Base-by-base conservation (phyloP, 1,284 basidiomycete species). In the Mycena sp. region DNA sequence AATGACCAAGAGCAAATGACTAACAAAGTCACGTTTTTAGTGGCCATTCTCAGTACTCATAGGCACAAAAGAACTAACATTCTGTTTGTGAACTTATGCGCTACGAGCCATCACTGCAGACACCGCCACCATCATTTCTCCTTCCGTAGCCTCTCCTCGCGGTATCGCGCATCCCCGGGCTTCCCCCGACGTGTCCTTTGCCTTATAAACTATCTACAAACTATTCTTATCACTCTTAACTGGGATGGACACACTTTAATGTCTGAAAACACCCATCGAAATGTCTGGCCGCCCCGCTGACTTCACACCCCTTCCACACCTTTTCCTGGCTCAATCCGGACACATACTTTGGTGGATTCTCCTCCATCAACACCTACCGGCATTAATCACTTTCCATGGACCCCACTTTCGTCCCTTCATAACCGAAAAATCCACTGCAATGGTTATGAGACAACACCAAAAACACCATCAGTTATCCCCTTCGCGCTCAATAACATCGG, bases 401-500 rank as follows among this genome's bases (percentile, higher is more conserved):
- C 50, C 1, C 50, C 50, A 7, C 14, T 51, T 3, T 17, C 11
- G 2, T 25, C 50, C n/a, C 16, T 51, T 12, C 17, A 4, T 14
- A 51, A 51, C 35, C 21, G 35, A 9, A 51, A 38, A 28, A 51
- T 51, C 17, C 50, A 51, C n/a, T 35, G 50, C 14, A 51, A 51
- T 17, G 50, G 50, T 26, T 51, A 51, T 16, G 50, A 51, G 35
- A 51, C 50, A 17, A 23, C 50, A 7, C 50, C 50, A 17, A 51
- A 51, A 26, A 51, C 50, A 9, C 50, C 50, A 19, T 51, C 50
- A 38, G 37, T 4, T 19, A 51, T 51, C 35, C 50, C 50, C 35
- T 51, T 51, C 14, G 50, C 50, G 4, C 50, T 51, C 50, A 38
- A 51, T 38, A 51, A 51, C 17, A 9, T 51, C 21, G 35, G 50